Evolutionary conservation across 2,329 filamentous ascomycete genomes (phyloP).

Genomic region (Pestalotiopsis sp.): DNA sequence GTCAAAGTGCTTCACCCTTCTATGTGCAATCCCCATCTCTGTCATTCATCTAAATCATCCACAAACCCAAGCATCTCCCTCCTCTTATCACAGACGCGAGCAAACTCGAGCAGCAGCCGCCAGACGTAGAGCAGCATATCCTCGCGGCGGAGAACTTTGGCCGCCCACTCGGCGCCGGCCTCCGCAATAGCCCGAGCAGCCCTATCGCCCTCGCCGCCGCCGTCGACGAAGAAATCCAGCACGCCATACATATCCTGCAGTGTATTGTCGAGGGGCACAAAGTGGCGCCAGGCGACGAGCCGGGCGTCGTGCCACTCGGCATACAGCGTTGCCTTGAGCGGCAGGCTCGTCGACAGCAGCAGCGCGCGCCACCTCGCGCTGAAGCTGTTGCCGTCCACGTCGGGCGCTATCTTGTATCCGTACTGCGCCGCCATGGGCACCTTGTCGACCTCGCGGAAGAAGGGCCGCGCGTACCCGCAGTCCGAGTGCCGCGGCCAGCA

Average conservation of each 20-base stretch:
- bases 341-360: conserved; percentile 55
- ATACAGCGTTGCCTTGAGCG: conserved; percentile 64
- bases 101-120: conserved; percentile 49
- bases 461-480: conserved; percentile 27
- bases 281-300: conserved; percentile 63
- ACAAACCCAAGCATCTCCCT: conserved; percentile 29
- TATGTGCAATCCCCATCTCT: no score
- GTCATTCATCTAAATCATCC: conserved; percentile 21
- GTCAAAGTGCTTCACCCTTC: no score
- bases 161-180: conserved; percentile 53
- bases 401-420: conserved; percentile 55
- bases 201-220: conserved; percentile 40
- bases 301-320: conserved; percentile 66
- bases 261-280: conserved; percentile 61
- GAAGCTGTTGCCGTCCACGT: conserved; percentile 61
- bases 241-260: conserved; percentile 60
- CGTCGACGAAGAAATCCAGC: conserved; percentile 56
- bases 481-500: conserved; percentile 25
- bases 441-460: conserved; percentile 19
- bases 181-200: conserved; percentile 51
- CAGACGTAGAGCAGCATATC: conserved; percentile 60
- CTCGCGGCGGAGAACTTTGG: conserved; percentile 52
- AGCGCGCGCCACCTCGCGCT: conserved; percentile 53
- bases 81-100: conserved; percentile 35
- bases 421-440: conserved; percentile 38